These are phyloP conservation scores for Incumbomyces lentus DNA, from an alignment of 2,329 filamentous ascomycete genomes.

Conservation along the genomic window DNA sequence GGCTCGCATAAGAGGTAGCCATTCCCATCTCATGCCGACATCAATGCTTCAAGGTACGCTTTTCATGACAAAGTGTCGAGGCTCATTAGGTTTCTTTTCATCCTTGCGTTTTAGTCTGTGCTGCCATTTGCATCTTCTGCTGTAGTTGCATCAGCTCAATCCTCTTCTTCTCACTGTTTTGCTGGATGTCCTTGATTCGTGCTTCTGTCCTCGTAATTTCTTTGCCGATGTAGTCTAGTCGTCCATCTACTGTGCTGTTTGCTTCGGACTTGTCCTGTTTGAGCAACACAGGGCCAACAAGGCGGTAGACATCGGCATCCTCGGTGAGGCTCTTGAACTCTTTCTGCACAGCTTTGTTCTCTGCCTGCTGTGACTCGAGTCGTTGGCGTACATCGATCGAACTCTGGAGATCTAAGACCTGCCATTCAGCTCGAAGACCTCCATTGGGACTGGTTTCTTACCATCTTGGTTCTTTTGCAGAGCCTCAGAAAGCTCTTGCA, in stretches of 20 bases:
- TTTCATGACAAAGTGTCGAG: no score
- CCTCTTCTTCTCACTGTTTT: slow-evolving; percentile 55
- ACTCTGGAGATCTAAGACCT: slow-evolving; percentile 60
- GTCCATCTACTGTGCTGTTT: slow-evolving; percentile 77
- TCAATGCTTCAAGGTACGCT: no score
- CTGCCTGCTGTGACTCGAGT: slow-evolving; percentile 83
- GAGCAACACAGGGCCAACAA: slow-evolving; percentile 80
- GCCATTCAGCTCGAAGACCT: neutral
- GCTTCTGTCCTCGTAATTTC: slow-evolving; percentile 68
- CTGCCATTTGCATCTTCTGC: slow-evolving; percentile 19
- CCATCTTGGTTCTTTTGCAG: slow-evolving; percentile 81
- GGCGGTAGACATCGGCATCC: slow-evolving; percentile 87
- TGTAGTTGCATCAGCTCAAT: slow-evolving; percentile 42
- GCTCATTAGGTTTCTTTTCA: neutral
- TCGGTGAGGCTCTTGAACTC: slow-evolving; percentile 74
- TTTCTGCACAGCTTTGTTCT: slow-evolving; percentile 71
- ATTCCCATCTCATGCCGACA: no score
- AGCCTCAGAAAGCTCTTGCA: slow-evolving; percentile 77
- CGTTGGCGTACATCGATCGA: slow-evolving; percentile 73
- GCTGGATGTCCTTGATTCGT: slow-evolving; percentile 54
- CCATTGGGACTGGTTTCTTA: slow-evolving; percentile 27
- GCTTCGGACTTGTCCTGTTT: slow-evolving; percentile 93
- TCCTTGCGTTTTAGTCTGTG: slow-evolving; percentile 13
- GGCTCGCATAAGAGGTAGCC: no score
- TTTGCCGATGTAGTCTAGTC: slow-evolving; percentile 83